phyloP scores from a whole-genome alignment of 2,329 filamentous ascomycete genomes.

The Ustulina deusta region DNA sequence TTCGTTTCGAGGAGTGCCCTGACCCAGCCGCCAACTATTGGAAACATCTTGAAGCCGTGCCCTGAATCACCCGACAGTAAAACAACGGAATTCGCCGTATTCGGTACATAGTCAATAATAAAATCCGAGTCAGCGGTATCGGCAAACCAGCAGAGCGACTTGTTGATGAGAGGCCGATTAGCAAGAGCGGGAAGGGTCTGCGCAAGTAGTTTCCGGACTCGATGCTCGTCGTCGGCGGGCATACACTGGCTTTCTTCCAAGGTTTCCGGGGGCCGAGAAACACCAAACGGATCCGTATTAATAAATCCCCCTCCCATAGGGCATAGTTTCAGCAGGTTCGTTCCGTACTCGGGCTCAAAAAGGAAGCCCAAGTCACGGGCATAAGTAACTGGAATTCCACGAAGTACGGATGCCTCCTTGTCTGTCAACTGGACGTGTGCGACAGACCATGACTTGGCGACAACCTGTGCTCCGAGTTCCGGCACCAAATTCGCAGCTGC shows the following conservation, averaged over 20 bases:
- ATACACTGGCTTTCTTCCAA: conserved; percentile 59
- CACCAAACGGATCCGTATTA: conserved; percentile 58
- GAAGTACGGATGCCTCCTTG: conserved; percentile 64
- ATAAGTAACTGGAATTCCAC: conserved; percentile 71
- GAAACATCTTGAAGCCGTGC: conserved; percentile 73
- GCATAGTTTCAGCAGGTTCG: conserved; percentile 70
- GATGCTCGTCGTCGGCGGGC: conserved; percentile 64
- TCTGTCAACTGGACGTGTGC: conserved; percentile 69
- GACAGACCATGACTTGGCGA: conserved; percentile 69
- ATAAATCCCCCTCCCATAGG: conserved; percentile 69
- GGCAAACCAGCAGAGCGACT: conserved; percentile 72
- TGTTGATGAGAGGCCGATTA: conserved; percentile 64
- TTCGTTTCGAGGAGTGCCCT: conserved; percentile 59
- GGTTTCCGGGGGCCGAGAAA: conserved; percentile 54
- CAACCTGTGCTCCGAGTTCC: conserved; percentile 61
- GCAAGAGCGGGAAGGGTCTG: conserved; percentile 45
- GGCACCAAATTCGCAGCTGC: conserved; percentile 61
- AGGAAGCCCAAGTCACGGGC: conserved; percentile 73
- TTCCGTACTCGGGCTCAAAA: conserved; percentile 72
- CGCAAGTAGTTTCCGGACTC: conserved; percentile 53
- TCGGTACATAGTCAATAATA: conserved; percentile 69
- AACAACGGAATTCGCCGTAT: conserved; percentile 61
- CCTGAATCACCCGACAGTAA: conserved; percentile 68
- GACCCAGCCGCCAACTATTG: conserved; percentile 68
- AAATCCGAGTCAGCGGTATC: conserved; percentile 71